Percentiles rank a stretch among this genome's conserved stretches.
These are phyloP conservation scores for Penicillium sp. DNA, from an alignment of 2,329 filamentous ascomycete genomes.

Conservation along the genomic window DNA sequence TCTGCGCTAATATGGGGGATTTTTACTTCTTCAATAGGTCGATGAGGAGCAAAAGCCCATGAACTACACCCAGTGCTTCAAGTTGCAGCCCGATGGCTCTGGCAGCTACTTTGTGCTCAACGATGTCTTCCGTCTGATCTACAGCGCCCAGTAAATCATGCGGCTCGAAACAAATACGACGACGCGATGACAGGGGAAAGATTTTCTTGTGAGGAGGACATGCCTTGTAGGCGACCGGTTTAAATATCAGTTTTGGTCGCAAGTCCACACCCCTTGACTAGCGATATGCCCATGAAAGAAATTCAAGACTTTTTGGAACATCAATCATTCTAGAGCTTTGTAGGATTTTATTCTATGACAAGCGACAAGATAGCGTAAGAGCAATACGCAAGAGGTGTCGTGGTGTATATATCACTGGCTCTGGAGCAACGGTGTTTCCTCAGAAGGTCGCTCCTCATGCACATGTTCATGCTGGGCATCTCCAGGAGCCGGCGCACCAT, in stretches of 20 bases:
- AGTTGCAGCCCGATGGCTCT: conserved; percentile 66
- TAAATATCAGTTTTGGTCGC: conserved; percentile 1
- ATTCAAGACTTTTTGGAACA: conserved; percentile 3
- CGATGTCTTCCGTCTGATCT: conserved; percentile 91
- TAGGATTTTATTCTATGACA: conserved; percentile 1
- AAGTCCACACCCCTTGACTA: neutral
- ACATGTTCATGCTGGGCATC: conserved; percentile 14
- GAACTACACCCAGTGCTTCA: conserved; percentile 88
- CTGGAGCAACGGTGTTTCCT: conserved; percentile 38
- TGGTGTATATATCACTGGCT: conserved; percentile 20
- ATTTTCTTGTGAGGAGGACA: neutral
- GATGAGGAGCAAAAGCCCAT: conserved; percentile 83
- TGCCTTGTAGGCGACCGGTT: conserved; percentile 4
- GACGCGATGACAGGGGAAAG: conserved; percentile 18
- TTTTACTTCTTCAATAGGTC: conserved; percentile 55
- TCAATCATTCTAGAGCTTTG: conserved; percentile 6
- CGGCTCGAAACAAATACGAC: conserved; percentile 13
- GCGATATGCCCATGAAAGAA: neutral
- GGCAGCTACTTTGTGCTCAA: conserved; percentile 86
- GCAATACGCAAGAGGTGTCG: neutral
- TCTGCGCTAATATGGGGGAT: neutral
- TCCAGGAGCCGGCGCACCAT: conserved; percentile 12
- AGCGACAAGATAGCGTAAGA: neutral
- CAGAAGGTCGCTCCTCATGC: conserved; percentile 26
- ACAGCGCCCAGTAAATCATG: conserved; percentile 37